phyloP scores from a whole-genome alignment of 140 eudicot species.

The Oenanthe javanica region DNA sequence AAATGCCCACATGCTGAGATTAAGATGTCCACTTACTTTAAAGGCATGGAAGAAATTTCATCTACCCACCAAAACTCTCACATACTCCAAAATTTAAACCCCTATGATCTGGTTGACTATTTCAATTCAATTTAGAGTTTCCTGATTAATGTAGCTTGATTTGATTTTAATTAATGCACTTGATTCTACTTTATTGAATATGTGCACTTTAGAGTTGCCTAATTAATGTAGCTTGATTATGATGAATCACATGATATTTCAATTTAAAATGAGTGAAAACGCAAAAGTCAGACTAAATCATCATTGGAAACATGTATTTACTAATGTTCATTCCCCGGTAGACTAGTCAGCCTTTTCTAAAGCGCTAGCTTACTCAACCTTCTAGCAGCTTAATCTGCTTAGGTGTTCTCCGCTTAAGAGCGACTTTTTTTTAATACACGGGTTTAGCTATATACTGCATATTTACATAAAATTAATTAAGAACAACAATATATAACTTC shows the following conservation, averaged over 20 bases:
- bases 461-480: neutral
- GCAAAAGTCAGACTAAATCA: neutral
- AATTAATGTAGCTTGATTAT: too few species aligned
- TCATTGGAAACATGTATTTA: neutral
- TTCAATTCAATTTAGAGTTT: neutral
- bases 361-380: neutral
- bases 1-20: too few species aligned
- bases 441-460: neutral
- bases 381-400: neutral
- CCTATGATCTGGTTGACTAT: neutral
- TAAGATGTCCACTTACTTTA: neutral
- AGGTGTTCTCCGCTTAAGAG: neutral
- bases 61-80: neutral
- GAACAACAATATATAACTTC: neutral
- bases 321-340: neutral
- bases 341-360: neutral
- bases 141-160: neutral
- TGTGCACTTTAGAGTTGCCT: neutral
- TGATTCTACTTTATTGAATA: neutral
- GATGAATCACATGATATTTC: neutral
- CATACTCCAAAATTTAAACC: neutral
- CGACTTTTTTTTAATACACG: neutral
- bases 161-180: neutral
- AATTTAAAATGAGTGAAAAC: neutral
- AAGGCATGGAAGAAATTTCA: neutral